phyloP scores from a whole-genome alignment of 768 basidiomycete species.

The Vishniacozyma victoriae region DNA sequence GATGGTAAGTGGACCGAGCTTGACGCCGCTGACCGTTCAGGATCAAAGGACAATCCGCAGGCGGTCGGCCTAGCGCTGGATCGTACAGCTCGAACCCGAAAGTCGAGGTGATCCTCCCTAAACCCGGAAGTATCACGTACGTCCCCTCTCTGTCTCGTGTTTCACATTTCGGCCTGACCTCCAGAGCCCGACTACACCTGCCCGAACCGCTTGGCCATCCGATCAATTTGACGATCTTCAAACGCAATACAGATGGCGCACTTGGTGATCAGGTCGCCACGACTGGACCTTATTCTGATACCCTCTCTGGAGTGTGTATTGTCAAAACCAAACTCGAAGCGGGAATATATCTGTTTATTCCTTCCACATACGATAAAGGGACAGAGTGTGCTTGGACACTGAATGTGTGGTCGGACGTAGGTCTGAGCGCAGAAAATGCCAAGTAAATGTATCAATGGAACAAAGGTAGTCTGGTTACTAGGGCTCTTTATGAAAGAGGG shows the following conservation, averaged over 20 bases:
- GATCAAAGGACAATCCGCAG: slow-evolving; percentile 57
- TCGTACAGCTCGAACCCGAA: slow-evolving; percentile 65
- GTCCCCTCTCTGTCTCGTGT: slow-evolving; percentile 1
- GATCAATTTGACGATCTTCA: slow-evolving; percentile 42
- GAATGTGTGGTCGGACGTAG: slow-evolving; percentile 29
- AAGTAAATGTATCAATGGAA: no score
- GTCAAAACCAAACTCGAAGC: slow-evolving; percentile 51
- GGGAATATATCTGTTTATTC: slow-evolving; percentile 67
- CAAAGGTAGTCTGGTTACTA: no score
- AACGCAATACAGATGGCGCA: slow-evolving; percentile 48
- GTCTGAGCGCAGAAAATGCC: slow-evolving; percentile 10
- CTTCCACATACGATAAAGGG: slow-evolving; percentile 66
- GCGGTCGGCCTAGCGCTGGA: slow-evolving; percentile 63
- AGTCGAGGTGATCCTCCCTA: slow-evolving; percentile 54
- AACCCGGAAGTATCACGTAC: slow-evolving; percentile 21
- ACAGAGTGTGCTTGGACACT: slow-evolving; percentile 52
- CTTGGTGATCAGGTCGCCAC: slow-evolving; percentile 53
- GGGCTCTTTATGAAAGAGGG: no score
- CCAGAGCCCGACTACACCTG: slow-evolving; percentile 29
- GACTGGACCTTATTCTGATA: slow-evolving; percentile 75
- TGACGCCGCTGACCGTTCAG: slow-evolving; percentile 46
- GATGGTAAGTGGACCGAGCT: slow-evolving; percentile 56
- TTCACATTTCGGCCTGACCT: neutral
- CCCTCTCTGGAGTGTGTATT: slow-evolving; percentile 63
- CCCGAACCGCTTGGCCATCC: slow-evolving; percentile 15